phyloP scores from a whole-genome alignment of 192 early-diverging fungal genomes.

The Dimargaris verticillata region DNA sequence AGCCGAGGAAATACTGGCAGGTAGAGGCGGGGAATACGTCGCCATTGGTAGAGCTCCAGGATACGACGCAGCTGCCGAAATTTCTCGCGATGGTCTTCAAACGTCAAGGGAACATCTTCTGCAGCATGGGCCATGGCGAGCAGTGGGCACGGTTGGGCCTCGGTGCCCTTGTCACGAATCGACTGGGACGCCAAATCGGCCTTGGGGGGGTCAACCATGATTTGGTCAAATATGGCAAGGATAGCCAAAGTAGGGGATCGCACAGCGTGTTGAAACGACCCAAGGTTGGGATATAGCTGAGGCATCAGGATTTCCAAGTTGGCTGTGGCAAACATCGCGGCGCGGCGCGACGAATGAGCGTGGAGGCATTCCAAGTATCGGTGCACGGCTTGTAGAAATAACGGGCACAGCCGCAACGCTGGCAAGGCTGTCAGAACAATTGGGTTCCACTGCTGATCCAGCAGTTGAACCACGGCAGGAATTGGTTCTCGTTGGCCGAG shows the following conservation, averaged over 20 bases:
- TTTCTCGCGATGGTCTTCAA: constrained; percentile 65
- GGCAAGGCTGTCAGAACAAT: too few relatives aligned
- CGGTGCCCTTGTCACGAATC: constrained; percentile 11
- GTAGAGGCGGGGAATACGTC: constrained; percentile 55
- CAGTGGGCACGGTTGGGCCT: constrained; percentile 26
- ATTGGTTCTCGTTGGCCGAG: too few relatives aligned
- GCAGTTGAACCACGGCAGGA: too few relatives aligned
- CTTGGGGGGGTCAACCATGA: background rate
- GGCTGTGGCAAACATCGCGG: too few relatives aligned
- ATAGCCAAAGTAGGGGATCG: constrained; percentile 53
- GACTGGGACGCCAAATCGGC: constrained; percentile 31
- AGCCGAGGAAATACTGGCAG: constrained; percentile 41
- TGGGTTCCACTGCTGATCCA: too few relatives aligned
- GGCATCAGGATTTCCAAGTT: too few relatives aligned
- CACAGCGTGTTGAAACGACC: constrained; percentile 31
- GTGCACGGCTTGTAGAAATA: too few relatives aligned
- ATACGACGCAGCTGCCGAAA: constrained; percentile 56
- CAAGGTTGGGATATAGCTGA: constrained; percentile 37
- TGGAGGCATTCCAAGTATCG: too few relatives aligned
- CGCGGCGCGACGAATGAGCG: too few relatives aligned
- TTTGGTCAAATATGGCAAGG: constrained; percentile 41
- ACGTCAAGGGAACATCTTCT: constrained; percentile 41
- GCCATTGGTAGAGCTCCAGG: constrained; percentile 37
- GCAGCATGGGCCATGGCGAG: constrained; percentile 37
- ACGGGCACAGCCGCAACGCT: too few relatives aligned